A percentile compares a stretch with the other conserved stretches of the same genome.
Conservation (phyloP, 768 basidiomycete genomes). For the Sarcomyxa edulis region DNA sequence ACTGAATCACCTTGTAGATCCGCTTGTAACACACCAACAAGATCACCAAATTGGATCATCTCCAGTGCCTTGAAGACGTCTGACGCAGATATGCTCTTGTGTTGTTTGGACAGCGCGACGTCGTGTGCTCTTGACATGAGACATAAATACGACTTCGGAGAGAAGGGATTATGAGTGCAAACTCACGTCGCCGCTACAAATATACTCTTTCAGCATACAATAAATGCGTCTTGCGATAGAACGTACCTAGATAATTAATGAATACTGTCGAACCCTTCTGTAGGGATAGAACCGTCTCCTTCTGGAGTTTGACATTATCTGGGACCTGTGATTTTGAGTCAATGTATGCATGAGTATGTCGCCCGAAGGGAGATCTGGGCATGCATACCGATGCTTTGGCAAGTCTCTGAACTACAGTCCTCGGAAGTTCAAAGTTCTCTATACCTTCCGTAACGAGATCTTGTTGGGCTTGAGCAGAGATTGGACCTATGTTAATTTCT, state of each 20-base stretch:
- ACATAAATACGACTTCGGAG: conserved; percentile 3
- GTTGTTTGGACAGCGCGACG: conserved; percentile 78
- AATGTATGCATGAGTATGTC: neutral
- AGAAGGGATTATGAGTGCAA: conserved; percentile 12
- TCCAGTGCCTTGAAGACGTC: conserved; percentile 89
- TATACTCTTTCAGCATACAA: neutral
- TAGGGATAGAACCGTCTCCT: conserved; percentile 81
- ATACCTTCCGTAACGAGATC: conserved; percentile 80
- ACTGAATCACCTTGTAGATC: conserved; percentile 67
- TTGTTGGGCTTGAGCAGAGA: conserved; percentile 75
- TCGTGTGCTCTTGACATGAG: conserved; percentile 73
- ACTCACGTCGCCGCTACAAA: conserved; percentile 50
- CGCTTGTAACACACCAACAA: conserved; percentile 53
- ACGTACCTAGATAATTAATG: conserved; percentile 86
- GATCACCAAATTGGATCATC: conserved; percentile 68
- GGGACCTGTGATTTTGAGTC: conserved; percentile 56
- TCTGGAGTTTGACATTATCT: conserved; percentile 81
- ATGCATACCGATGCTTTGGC: conserved; percentile 71
- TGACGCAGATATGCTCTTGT: conserved; percentile 84
- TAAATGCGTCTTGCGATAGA: no score
- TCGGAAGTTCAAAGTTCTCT: conserved; percentile 86
- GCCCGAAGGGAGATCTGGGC: neutral
- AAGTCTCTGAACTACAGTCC: conserved; percentile 75
- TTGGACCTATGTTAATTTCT: conserved; percentile 46
- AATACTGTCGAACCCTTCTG: conserved; percentile 91